Evolutionary conservation across 306 rosid species (phyloP).

Genomic region (Begonia fuchsioides): DNA sequence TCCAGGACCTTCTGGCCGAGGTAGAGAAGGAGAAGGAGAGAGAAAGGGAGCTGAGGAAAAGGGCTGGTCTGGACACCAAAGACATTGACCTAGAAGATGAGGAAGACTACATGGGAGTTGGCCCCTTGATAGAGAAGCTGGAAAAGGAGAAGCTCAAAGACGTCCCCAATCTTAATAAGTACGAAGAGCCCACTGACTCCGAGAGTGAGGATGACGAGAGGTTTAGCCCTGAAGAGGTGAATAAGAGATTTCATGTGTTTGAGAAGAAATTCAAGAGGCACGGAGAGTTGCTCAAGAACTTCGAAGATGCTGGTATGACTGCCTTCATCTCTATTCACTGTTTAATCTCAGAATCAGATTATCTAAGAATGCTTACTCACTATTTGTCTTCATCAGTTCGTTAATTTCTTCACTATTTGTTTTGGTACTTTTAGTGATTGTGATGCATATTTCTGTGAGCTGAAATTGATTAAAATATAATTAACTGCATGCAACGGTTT

Average conservation of each 20-base stretch:
- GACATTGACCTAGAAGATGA: conserved; percentile 43
- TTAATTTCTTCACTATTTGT: too few species aligned
- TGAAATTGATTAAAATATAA: too few species aligned
- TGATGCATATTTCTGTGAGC: too few species aligned
- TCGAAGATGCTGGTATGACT: conserved; percentile 31
- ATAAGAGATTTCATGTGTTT: conserved; percentile 28
- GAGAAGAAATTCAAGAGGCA: conserved; percentile 55
- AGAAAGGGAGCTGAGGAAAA: conserved; percentile 34
- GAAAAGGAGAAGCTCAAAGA: conserved; percentile 33
- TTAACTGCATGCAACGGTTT: too few species aligned
- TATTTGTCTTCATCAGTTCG: too few species aligned
- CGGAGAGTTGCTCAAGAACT: conserved; percentile 40
- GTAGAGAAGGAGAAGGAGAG: conserved; percentile 52
- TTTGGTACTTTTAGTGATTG: too few species aligned
- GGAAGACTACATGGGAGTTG: conserved; percentile 55
- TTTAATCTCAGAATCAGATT: too few species aligned
- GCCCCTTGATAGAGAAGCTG: conserved; percentile 54
- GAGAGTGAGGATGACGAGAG: conserved; percentile 61
- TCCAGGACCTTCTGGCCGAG: conserved; percentile 37
- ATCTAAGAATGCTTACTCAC: too few species aligned
- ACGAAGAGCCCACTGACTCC: conserved; percentile 72
- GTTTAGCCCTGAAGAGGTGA: conserved; percentile 21
- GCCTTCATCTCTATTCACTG: not conserved
- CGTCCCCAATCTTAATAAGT: conserved; percentile 14
- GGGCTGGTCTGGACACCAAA: conserved; percentile 44